A percentile compares a stretch with the other conserved stretches of the same genome.
phyloP scores from a whole-genome alignment of 2,329 filamentous ascomycete genomes.

The Bimuria novae-zelandiae region DNA sequence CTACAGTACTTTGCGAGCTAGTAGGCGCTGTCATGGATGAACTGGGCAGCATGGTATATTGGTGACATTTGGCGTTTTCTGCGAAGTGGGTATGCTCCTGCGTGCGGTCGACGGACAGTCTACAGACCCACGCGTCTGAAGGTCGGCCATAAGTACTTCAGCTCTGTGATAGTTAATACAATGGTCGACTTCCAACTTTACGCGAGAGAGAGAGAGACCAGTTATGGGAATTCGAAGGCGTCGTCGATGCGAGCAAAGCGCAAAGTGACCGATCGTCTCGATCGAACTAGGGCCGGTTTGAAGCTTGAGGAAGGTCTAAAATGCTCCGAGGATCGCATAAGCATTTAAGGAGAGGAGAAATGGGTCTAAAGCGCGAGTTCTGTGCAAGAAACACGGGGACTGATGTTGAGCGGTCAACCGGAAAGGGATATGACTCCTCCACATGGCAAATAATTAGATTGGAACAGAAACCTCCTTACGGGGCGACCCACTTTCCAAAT shows the following conservation, averaged over 20 bases:
- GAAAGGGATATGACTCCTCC: neutral
- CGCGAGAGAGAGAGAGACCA: slow-evolving; percentile 12
- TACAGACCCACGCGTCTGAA: no score
- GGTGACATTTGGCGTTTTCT: slow-evolving; percentile 8
- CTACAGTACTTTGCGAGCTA: slow-evolving; percentile 22
- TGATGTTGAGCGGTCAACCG: slow-evolving; percentile 2
- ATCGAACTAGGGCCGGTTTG: no score
- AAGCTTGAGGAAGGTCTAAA: neutral
- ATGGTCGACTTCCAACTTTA: no score
- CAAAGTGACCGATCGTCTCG: neutral
- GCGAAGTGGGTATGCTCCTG: slow-evolving; percentile 18
- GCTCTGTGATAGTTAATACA: no score
- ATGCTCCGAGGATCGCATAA: no score
- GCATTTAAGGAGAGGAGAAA: no score
- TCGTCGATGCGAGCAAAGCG: slow-evolving; percentile 2
- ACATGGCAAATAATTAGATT: neutral
- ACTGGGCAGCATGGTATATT: slow-evolving; percentile 45
- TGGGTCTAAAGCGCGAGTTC: no score
- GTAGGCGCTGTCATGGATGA: slow-evolving; percentile 25
- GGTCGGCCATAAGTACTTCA: no score
- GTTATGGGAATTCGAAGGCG: neutral
- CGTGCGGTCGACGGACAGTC: slow-evolving; percentile 13
- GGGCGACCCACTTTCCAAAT: no score
- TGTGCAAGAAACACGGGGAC: neutral
- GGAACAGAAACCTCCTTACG: no score